Conservation (phyloP, 192 early-diverging fungal genomes). For the Coemansia sp. region DNA sequence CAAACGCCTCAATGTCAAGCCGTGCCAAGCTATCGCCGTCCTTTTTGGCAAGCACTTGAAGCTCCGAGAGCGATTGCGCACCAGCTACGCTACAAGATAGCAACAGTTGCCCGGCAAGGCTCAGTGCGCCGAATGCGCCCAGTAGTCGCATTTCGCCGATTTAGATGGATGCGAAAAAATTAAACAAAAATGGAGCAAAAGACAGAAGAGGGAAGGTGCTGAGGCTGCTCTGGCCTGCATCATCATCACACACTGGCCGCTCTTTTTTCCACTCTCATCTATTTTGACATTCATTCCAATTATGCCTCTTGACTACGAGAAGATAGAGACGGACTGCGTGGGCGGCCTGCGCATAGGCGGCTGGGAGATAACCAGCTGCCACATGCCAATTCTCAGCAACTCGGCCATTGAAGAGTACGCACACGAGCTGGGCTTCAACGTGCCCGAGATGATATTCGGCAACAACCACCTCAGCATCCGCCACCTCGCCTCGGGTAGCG, state of each 20-base stretch:
- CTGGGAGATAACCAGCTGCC: slow-evolving; percentile 60
- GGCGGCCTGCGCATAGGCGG: slow-evolving; percentile 45
- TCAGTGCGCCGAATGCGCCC: slow-evolving; percentile 7
- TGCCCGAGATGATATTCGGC: slow-evolving; percentile 98
- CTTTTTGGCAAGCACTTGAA: slow-evolving; percentile 19
- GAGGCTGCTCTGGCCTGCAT: neutral
- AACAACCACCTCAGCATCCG: slow-evolving; percentile 69
- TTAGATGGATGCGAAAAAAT: neutral
- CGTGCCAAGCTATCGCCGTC: slow-evolving; percentile 33
- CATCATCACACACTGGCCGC: neutral
- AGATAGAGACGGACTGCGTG: slow-evolving; percentile 36
- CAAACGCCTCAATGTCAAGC: slow-evolving; percentile 27
- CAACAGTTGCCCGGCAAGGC: neutral
- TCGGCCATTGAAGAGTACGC: slow-evolving; percentile 55
- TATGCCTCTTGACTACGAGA: slow-evolving; percentile 19
- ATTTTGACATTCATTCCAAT: neutral
- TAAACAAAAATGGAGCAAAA: neutral
- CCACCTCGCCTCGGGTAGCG: slow-evolving; percentile 56
- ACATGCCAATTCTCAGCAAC: slow-evolving; percentile 61
- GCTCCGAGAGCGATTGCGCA: slow-evolving; percentile 24
- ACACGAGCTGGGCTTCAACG: slow-evolving; percentile 63
- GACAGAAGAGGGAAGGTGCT: neutral
- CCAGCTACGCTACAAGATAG: neutral
- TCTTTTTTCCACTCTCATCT: neutral
- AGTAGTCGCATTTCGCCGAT: slow-evolving; percentile 16